phyloP scores from a whole-genome alignment of 1,284 basidiomycete species.

The Bjerkandera adusta region DNA sequence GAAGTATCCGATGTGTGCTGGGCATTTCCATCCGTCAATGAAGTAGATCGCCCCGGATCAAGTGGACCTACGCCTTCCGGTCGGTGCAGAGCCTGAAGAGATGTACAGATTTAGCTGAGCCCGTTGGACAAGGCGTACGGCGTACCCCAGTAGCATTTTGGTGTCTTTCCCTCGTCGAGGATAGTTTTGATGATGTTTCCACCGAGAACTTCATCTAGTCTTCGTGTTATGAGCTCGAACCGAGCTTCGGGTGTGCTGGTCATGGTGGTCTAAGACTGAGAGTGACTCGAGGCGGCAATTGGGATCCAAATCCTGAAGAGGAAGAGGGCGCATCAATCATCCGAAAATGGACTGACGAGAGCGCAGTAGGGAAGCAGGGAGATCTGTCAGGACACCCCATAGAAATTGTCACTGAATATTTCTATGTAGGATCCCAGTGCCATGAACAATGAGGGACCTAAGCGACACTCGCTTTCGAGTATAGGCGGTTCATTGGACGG shows the following conservation, averaged over 20 bases:
- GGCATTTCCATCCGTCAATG: constrained; percentile 1
- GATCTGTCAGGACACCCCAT: too few relatives aligned
- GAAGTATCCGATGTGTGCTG: constrained; percentile 97
- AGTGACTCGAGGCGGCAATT: neutral
- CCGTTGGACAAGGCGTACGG: constrained; percentile 15
- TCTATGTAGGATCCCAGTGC: too few relatives aligned
- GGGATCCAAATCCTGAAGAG: too few relatives aligned
- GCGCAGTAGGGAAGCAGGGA: too few relatives aligned
- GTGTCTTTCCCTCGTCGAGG: constrained; percentile 73
- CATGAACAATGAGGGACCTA: too few relatives aligned
- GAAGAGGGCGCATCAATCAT: too few relatives aligned
- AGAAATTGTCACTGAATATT: too few relatives aligned
- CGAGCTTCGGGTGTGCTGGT: constrained; percentile 50
- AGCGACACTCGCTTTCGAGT: too few relatives aligned
- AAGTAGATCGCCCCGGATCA: neutral
- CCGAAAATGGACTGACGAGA: too few relatives aligned
- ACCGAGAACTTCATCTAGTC: constrained; percentile 88
- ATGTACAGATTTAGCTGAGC: neutral
- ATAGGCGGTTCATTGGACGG: too few relatives aligned
- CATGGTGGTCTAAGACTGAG: constrained; percentile 16
- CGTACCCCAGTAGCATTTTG: constrained; percentile 90
- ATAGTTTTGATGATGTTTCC: constrained; percentile 83
- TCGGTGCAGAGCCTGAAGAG: constrained; percentile 82
- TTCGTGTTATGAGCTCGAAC: constrained; percentile 84
- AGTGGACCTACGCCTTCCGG: constrained; percentile 84